These are phyloP conservation scores for Penicillium sp. DNA, from an alignment of 2,329 filamentous ascomycete species.

Conservation along the genomic window DNA sequence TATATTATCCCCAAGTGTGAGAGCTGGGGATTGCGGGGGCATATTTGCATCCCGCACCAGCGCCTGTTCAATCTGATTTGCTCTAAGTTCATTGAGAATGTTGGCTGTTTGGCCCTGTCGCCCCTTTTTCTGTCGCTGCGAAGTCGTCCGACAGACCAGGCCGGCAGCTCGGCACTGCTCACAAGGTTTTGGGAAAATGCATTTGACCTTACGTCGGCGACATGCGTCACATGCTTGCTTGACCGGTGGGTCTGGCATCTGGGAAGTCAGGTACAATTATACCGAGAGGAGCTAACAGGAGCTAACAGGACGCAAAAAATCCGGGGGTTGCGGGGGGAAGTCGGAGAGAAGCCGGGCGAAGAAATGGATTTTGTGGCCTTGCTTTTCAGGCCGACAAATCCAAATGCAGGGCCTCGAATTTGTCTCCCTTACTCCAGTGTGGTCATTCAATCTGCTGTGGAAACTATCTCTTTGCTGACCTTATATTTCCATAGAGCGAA, in stretches of 20 bases:
- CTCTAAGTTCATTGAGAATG: constrained; percentile 17
- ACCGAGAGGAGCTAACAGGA: neutral
- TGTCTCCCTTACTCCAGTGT: neutral
- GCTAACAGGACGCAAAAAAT: neutral
- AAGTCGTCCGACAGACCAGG: constrained; percentile 17
- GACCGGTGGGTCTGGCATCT: neutral
- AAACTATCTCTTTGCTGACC: neutral
- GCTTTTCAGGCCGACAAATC: neutral
- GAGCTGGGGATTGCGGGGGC: neutral
- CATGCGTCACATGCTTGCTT: constrained; percentile 24
- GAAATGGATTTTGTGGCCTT: neutral
- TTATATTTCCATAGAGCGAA: neutral
- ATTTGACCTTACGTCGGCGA: constrained; percentile 24
- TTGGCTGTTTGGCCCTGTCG: constrained; percentile 21
- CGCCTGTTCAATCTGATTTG: neutral
- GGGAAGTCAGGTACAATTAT: neutral
- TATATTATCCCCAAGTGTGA: neutral
- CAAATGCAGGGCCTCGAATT: neutral
- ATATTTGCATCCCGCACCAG: neutral
- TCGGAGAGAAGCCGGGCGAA: constrained; percentile 8
- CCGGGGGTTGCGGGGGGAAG: constrained; percentile 9
- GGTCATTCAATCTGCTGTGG: neutral
- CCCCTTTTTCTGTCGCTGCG: constrained; percentile 18
- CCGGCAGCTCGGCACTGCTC: constrained; percentile 14
- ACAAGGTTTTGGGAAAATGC: constrained; percentile 17